phyloP scores from a whole-genome alignment of 78 protist species.

The Polysphondylium violaceum region DNA sequence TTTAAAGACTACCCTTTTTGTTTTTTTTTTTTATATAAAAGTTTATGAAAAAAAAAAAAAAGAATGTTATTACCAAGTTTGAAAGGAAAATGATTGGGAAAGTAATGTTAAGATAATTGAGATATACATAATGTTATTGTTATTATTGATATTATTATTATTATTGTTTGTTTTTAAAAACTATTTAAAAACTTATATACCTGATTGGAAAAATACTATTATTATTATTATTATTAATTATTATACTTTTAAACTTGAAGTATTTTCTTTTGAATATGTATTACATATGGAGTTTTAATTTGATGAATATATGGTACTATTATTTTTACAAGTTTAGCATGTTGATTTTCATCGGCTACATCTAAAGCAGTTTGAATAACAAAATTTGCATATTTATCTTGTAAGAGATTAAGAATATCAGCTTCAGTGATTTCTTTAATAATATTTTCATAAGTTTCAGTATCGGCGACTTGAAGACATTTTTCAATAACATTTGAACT shows the following conservation, averaged over 20 bases:
- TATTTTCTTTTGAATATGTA: conserved; percentile 81
- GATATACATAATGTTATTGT: no score
- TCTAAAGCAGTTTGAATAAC: conserved; percentile 96
- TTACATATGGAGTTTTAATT: conserved; percentile 82
- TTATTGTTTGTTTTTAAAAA: no score
- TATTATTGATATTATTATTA: no score
- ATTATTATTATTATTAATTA: conserved; percentile 7
- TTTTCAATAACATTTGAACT: conserved; percentile 83
- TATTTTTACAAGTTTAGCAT: conserved; percentile 61
- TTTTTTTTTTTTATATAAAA: no score
- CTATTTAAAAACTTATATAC: no score
- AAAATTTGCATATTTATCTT: conserved; percentile 96
- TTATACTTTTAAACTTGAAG: conserved; percentile 49
- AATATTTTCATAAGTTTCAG: conserved; percentile 61
- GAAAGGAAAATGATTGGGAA: no score
- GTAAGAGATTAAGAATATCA: conserved; percentile 83
- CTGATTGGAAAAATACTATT: no score
- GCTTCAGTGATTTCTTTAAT: conserved; percentile 62
- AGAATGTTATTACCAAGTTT: no score
- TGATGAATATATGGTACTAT: conserved; percentile 81
- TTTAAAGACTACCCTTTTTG: no score
- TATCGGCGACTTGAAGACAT: conserved; percentile 71
- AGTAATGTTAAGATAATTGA: no score
- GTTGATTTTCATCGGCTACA: conserved; percentile 75
- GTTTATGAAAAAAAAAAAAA: no score